Percentiles rank a stretch among this genome's conserved stretches.
Conservation (phyloP, 495 filamentous ascomycete species). For the Penicillium longicatenatum region DNA sequence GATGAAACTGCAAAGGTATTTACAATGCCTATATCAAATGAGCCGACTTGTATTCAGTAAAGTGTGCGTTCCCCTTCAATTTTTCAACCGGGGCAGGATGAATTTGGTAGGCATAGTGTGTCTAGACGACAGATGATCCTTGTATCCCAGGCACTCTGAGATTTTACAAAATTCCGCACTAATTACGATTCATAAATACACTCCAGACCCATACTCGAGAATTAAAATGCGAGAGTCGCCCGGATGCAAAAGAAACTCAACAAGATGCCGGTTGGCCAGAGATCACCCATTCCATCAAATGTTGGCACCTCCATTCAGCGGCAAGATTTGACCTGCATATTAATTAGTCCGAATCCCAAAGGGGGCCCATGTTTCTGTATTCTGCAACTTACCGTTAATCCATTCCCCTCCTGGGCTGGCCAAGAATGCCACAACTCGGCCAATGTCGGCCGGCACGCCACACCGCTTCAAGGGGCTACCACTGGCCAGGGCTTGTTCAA, state of each 20-base stretch:
- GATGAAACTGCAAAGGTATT: background rate
- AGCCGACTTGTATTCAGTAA: background rate
- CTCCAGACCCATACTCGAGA: no score
- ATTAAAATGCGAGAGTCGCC: background rate
- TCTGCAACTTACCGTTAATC: slow-evolving; percentile 56
- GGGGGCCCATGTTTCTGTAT: slow-evolving; percentile 9
- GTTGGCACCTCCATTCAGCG: slow-evolving; percentile 38
- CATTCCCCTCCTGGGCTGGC: slow-evolving; percentile 58
- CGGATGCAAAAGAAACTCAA: background rate
- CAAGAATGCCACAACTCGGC: slow-evolving; percentile 58
- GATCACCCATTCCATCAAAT: slow-evolving; percentile 20
- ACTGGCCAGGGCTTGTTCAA: slow-evolving; percentile 44
- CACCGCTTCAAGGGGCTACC: slow-evolving; percentile 54
- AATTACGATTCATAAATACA: no score
- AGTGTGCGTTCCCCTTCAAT: no score
- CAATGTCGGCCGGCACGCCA: slow-evolving; percentile 59
- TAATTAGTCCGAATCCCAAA: background rate
- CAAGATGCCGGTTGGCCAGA: background rate
- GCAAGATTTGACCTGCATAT: slow-evolving; percentile 33
- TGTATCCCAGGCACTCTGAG: no score
- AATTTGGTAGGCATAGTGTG: no score
- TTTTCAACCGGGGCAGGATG: no score
- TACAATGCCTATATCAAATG: background rate
- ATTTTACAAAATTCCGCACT: no score
- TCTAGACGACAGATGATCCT: no score